Evolutionary conservation across 2,329 filamentous ascomycete species (phyloP).

Genomic region (Xylariomycetidae sp.): DNA sequence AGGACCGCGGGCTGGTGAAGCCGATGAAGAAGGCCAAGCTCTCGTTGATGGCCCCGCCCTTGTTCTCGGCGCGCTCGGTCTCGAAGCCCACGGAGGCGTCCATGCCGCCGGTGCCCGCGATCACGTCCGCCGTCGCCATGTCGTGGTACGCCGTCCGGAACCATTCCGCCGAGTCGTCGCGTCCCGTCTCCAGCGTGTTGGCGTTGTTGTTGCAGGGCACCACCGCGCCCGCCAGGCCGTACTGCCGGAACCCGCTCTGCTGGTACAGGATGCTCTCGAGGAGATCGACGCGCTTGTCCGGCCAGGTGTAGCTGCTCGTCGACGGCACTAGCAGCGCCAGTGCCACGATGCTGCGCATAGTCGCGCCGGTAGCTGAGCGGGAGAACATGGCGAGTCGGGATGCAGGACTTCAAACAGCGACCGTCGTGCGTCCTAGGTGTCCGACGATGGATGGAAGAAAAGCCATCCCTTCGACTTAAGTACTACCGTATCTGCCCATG

Average conservation of each 20-base stretch:
- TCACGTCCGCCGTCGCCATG: slow-evolving; percentile 14
- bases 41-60: slow-evolving; percentile 16
- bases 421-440: too few species aligned
- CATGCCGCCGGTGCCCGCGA: slow-evolving; percentile 13
- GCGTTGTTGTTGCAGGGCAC: slow-evolving; percentile 3
- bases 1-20: slow-evolving; percentile 16
- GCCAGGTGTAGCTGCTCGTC: slow-evolving; percentile 2
- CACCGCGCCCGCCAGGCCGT: slow-evolving; percentile 3
- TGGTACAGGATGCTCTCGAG: slow-evolving; percentile 6
- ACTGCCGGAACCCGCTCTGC: slow-evolving; percentile 4
- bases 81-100: slow-evolving; percentile 18
- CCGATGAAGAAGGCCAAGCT: slow-evolving; percentile 16
- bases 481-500: too few species aligned
- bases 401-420: too few species aligned
- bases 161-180: slow-evolving; percentile 17
- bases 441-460: too few species aligned
- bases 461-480: too few species aligned
- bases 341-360: too few species aligned
- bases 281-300: slow-evolving; percentile 1
- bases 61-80: slow-evolving; percentile 13
- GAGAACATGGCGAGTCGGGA: too few species aligned
- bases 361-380: too few species aligned
- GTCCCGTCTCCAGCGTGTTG: slow-evolving; percentile 6
- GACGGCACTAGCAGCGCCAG: neutral
- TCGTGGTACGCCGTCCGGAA: slow-evolving; percentile 19